These are phyloP conservation scores for Verbascum thapsus DNA, from an alignment of 257 asterid species.

Conservation along the genomic window DNA sequence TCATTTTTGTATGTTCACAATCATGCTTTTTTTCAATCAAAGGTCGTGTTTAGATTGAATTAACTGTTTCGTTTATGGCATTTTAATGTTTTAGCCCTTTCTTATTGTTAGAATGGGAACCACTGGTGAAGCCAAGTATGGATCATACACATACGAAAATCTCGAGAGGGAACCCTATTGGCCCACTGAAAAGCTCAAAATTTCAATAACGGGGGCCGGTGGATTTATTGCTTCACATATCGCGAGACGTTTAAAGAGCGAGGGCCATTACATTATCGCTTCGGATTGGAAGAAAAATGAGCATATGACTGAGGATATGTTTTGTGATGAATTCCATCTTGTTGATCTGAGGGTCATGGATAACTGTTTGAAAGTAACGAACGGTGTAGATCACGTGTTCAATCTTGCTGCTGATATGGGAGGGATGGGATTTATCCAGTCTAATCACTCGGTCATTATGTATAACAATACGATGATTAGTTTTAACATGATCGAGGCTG, in stretches of 20 bases:
- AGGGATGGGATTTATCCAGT: slow-evolving; percentile 91
- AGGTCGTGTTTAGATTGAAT: too few relatives aligned
- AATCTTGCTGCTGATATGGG: slow-evolving; percentile 95
- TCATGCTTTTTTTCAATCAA: not conserved
- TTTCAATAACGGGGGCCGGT: slow-evolving; percentile 86
- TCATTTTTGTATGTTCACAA: not conserved
- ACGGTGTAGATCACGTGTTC: slow-evolving; percentile 72
- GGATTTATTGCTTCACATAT: slow-evolving; percentile 89
- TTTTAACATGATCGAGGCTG: slow-evolving; percentile 90
- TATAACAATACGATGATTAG: slow-evolving; percentile 90
- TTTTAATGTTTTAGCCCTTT: not conserved
- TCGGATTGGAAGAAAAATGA: slow-evolving; percentile 93
- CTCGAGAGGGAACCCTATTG: slow-evolving; percentile 88
- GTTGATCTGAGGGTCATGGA: slow-evolving; percentile 94
- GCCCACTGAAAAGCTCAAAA: slow-evolving; percentile 70
- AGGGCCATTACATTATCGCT: slow-evolving; percentile 83
- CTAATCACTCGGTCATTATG: slow-evolving; percentile 88
- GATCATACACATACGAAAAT: slow-evolving; percentile 69
- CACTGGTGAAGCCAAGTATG: slow-evolving; percentile 52
- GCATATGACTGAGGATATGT: slow-evolving; percentile 92
- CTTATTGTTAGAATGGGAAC: too few relatives aligned
- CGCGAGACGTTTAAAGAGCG: slow-evolving; percentile 77
- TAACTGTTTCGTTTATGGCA: not conserved
- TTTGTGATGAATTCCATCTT: slow-evolving; percentile 82
- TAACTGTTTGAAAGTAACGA: slow-evolving; percentile 73